Conservation (phyloP, 768 basidiomycete genomes). For the Lanmaoa rubissima region DNA sequence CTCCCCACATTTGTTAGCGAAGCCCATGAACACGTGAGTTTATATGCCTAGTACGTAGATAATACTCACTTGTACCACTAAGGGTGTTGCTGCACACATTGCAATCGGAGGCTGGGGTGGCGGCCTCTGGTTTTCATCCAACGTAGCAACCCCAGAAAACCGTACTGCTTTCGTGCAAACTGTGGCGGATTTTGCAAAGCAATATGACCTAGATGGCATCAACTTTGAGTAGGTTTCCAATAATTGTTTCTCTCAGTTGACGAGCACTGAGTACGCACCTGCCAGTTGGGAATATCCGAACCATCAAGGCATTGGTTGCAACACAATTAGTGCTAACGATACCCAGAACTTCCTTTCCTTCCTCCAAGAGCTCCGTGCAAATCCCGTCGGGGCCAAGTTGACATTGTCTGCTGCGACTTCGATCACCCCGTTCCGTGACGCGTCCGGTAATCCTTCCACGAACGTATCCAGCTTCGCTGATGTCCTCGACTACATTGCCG, state of each 20-base stretch:
- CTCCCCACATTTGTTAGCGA: constrained; percentile 56
- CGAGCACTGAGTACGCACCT: constrained; percentile 12
- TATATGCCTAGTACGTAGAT: not conserved
- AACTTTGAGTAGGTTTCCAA: constrained; percentile 30
- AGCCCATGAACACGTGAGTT: constrained; percentile 37
- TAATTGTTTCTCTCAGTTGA: not conserved
- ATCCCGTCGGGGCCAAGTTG: constrained; percentile 49
- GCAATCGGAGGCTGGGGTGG: constrained; percentile 76
- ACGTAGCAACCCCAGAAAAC: constrained; percentile 53
- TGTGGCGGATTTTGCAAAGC: constrained; percentile 43
- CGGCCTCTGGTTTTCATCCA: constrained; percentile 57
- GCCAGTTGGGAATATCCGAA: constrained; percentile 86
- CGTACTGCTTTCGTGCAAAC: constrained; percentile 67
- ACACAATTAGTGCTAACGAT: constrained; percentile 55
- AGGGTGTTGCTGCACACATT: constrained; percentile 57
- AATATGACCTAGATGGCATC: constrained; percentile 58
- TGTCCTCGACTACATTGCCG: constrained; percentile 61
- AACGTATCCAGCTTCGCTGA: constrained; percentile 73
- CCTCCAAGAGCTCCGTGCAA: constrained; percentile 61
- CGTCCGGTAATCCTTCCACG: constrained; percentile 55
- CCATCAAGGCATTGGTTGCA: constrained; percentile 65
- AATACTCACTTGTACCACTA: not conserved
- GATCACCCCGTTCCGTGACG: constrained; percentile 60
- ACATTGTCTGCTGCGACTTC: constrained; percentile 71
- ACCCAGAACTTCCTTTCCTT: constrained; percentile 76